Evolutionary conservation across 83 land plant genomes (phyloP).

Genomic region (Picea mariana): DNA sequence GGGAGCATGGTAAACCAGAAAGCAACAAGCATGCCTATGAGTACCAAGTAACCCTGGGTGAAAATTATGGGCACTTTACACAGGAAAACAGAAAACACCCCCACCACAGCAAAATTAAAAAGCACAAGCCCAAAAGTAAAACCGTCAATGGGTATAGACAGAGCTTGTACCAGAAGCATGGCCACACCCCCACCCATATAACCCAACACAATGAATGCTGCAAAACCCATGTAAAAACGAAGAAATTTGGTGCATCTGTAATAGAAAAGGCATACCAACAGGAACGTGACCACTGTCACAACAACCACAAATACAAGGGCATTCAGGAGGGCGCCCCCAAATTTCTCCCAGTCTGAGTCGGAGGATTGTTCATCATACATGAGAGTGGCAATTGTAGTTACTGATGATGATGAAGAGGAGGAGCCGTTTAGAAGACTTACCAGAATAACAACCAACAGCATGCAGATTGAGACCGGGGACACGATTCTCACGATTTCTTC

Average conservation of each 20-base stretch:
- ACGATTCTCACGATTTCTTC: conserved; percentile 75
- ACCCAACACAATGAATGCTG: conserved; percentile 64
- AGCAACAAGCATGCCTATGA: conserved; percentile 87
- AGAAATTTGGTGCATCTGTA: conserved; percentile 69
- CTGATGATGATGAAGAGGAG: conserved; percentile 25
- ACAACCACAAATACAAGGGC: conserved; percentile 32
- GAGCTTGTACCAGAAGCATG: conserved; percentile 40
- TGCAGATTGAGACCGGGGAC: conserved; percentile 84
- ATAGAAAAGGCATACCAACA: conserved; percentile 79
- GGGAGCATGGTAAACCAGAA: conserved; percentile 95
- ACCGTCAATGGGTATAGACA: conserved; percentile 66
- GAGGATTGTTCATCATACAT: conserved; percentile 59
- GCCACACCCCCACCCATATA: conserved; percentile 77
- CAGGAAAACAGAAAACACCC: no score
- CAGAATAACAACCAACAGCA: conserved; percentile 84
- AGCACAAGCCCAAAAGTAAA: conserved; percentile 63
- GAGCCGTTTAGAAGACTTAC: conserved; percentile 46
- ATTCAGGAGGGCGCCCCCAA: conserved; percentile 68
- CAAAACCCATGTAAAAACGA: conserved; percentile 70
- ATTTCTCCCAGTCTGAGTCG: conserved; percentile 10
- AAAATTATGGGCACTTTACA: no score
- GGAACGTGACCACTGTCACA: conserved; percentile 37
- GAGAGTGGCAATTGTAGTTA: conserved; percentile 50
- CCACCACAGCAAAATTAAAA: conserved; percentile 83
- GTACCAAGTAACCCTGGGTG: conserved; percentile 79